Conservation (phyloP, 768 basidiomycete species). For the Symmetrospora coprosmae region DNA sequence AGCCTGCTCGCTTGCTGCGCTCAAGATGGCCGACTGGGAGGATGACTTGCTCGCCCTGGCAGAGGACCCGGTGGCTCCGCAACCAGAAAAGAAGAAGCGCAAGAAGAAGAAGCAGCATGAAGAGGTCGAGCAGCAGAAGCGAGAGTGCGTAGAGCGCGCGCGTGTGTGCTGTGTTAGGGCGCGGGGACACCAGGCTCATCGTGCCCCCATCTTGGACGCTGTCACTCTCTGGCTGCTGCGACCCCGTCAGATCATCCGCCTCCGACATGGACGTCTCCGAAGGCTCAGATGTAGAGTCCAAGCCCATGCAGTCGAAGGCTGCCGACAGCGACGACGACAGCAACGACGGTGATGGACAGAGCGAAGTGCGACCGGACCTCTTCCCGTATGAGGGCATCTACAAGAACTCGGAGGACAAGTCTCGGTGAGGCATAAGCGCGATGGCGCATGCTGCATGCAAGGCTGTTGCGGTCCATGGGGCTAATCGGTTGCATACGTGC, state of each 20-base stretch:
- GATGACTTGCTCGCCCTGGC: constrained; percentile 20
- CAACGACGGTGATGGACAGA: background rate
- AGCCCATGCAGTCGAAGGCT: background rate
- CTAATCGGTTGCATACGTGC: background rate
- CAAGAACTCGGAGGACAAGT: constrained; percentile 5
- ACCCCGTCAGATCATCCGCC: constrained; percentile 6
- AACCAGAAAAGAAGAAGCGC: constrained; percentile 4
- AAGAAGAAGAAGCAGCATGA: constrained; percentile 8
- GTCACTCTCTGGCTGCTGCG: background rate
- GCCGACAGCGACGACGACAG: background rate
- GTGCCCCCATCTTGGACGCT: background rate
- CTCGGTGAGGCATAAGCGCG: background rate
- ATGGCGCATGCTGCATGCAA: background rate
- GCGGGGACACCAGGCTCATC: background rate
- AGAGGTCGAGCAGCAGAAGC: constrained; percentile 9
- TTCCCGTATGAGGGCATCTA: constrained; percentile 23
- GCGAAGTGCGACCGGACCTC: background rate
- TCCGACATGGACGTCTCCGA: constrained; percentile 5
- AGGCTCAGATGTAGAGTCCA: constrained; percentile 1
- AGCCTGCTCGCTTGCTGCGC: too few species aligned
- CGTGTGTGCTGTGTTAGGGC: too few species aligned
- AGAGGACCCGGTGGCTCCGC: constrained; percentile 15
- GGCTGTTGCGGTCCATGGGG: background rate
- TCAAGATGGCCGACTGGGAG: constrained; percentile 21
- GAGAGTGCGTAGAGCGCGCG: background rate